Percentiles rank a stretch among this genome's conserved stretches.
Evolutionary conservation across 2,329 filamentous ascomycete species (phyloP).

Genomic region (Sporothrix globosa): DNA sequence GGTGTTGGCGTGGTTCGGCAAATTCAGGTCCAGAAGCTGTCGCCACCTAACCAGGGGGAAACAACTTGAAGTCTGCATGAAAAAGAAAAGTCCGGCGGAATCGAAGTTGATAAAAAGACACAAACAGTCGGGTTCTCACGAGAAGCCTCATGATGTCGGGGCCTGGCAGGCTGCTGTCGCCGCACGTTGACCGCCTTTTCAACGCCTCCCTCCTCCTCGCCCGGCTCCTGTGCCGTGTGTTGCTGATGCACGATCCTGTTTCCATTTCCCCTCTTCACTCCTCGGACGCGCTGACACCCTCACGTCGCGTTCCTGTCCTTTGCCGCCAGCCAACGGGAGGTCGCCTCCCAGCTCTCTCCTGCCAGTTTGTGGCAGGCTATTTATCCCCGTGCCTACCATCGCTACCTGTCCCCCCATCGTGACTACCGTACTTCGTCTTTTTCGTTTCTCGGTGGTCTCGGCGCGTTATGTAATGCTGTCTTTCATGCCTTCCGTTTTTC

Average conservation of each 20-base stretch:
- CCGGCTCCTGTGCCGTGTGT: conserved; percentile 12
- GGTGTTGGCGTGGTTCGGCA: conserved; percentile 2
- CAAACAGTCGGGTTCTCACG: background rate
- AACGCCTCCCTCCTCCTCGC: background rate
- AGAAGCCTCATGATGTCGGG: conserved; percentile 5
- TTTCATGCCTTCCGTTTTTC: background rate
- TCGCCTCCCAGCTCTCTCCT: conserved; percentile 9
- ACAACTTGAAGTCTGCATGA: too few species aligned
- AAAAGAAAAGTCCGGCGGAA: too few species aligned
- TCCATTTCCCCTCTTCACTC: background rate
- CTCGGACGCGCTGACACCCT: conserved; percentile 19
- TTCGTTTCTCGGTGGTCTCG: background rate
- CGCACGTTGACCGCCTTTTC: conserved; percentile 17
- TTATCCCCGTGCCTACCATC: conserved; percentile 21
- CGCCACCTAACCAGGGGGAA: background rate
- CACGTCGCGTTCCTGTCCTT: conserved; percentile 19
- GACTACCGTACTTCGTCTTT: background rate
- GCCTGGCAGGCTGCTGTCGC: background rate
- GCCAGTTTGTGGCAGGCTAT: background rate
- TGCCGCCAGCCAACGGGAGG: conserved; percentile 18
- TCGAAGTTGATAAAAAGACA: background rate
- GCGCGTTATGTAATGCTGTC: background rate
- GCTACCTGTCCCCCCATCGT: background rate
- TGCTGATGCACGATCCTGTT: conserved; percentile 18
- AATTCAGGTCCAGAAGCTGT: background rate